Percentiles rank a stretch among this genome's conserved stretches.
phyloP scores from a whole-genome alignment of 495 filamentous ascomycete genomes.

The Aspergillus panamensis region DNA sequence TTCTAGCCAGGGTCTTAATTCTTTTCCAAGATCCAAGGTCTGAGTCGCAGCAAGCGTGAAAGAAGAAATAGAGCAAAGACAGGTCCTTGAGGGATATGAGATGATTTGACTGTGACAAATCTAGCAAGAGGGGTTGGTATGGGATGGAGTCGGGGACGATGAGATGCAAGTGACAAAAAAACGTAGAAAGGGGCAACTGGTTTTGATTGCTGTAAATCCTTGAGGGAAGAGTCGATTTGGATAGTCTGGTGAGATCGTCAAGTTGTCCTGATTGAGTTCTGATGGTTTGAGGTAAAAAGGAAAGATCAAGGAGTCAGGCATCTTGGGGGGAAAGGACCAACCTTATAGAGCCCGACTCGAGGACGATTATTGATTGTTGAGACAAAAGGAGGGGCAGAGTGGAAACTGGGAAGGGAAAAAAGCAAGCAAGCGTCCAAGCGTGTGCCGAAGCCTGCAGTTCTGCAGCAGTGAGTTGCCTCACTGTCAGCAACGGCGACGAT shows the following conservation, averaged over 20 bases:
- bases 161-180: constrained; percentile 1
- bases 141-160: neutral
- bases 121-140: constrained; percentile 9
- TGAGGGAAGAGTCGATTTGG: neutral
- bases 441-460: constrained; percentile 30
- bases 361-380: constrained; percentile 4
- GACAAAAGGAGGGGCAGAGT: constrained; percentile 8
- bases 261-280: constrained; percentile 10
- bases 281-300: constrained; percentile 13
- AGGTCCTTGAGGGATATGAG: constrained; percentile 10
- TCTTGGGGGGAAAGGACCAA: constrained; percentile 24
- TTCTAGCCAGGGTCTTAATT: constrained; percentile 17
- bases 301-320: constrained; percentile 9
- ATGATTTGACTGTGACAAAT: constrained; percentile 29
- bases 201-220: constrained; percentile 2
- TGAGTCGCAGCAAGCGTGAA: constrained; percentile 21
- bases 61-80: constrained; percentile 21
- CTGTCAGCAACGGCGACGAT: constrained; percentile 28
- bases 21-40: constrained; percentile 23
- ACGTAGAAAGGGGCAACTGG: neutral
- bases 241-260: constrained; percentile 3
- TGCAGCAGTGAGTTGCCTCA: constrained; percentile 31
- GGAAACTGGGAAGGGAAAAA: constrained; percentile 20
- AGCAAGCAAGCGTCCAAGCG: constrained; percentile 29
- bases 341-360: constrained; percentile 25